Conservation (phyloP, 148 eudicot species). For the Hydrangea macrophylla region DNA sequence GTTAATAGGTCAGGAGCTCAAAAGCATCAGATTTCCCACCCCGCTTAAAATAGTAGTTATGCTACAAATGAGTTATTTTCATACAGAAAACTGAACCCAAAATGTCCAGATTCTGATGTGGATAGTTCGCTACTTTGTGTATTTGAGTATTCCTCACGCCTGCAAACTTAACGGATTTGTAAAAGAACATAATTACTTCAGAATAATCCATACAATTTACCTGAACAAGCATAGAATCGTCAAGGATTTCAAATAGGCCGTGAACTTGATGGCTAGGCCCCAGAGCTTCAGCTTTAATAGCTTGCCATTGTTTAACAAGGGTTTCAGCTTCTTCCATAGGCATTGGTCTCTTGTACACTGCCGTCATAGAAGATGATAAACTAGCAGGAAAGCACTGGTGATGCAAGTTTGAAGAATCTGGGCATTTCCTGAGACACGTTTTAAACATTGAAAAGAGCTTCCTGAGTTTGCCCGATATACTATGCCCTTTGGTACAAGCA, state of each 20-base stretch:
- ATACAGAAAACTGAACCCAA: not conserved
- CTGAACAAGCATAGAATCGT: slow-evolving; percentile 90
- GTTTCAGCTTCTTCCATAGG: slow-evolving; percentile 86
- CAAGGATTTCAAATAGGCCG: slow-evolving; percentile 75
- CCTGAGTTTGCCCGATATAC: slow-evolving; percentile 30
- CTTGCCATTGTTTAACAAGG: slow-evolving; percentile 96
- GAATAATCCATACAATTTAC: slow-evolving; percentile 32
- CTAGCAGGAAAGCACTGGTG: slow-evolving; percentile 43
- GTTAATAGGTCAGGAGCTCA: not conserved
- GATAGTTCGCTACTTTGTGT: not conserved
- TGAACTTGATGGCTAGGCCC: slow-evolving; percentile 72
- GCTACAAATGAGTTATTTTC: not conserved
- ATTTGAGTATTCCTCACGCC: too few relatives aligned
- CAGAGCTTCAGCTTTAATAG: slow-evolving; percentile 87
- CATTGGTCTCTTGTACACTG: slow-evolving; percentile 47
- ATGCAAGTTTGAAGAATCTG: slow-evolving; percentile 32
- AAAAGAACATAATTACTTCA: too few relatives aligned
- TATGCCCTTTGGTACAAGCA: slow-evolving; percentile 24
- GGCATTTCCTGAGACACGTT: slow-evolving; percentile 18
- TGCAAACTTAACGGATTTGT: too few relatives aligned
- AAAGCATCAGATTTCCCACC: slow-evolving; percentile 4
- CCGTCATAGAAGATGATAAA: slow-evolving; percentile 45
- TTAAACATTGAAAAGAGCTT: slow-evolving; percentile 40
- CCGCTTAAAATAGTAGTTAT: not conserved
- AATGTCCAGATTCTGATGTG: not conserved